phyloP scores from a whole-genome alignment of 192 early-diverging fungal species.

The Podila epigama region DNA sequence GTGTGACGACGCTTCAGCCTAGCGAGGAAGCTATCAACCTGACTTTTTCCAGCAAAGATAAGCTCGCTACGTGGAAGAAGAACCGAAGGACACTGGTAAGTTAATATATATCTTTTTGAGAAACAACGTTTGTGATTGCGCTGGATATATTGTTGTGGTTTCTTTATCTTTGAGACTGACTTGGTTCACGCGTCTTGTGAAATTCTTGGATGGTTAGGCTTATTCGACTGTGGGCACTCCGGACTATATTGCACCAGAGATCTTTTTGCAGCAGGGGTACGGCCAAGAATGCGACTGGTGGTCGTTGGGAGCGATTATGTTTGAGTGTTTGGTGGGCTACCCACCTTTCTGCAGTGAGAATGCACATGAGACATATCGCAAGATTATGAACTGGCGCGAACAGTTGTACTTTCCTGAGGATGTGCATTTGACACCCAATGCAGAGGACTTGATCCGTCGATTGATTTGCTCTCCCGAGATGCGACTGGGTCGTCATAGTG shows the following conservation, averaged over 20 bases:
- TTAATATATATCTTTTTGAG: not conserved
- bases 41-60: slow-evolving; percentile 92
- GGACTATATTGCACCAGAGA: slow-evolving; percentile 95
- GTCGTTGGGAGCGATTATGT: slow-evolving; percentile 99
- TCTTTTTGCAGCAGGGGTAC: slow-evolving; percentile 94
- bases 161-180: no score
- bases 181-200: no score
- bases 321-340: slow-evolving; percentile 98
- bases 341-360: slow-evolving; percentile 98
- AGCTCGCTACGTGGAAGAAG: slow-evolving; percentile 98
- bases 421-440: slow-evolving; percentile 87
- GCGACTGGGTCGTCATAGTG: slow-evolving; percentile 81
- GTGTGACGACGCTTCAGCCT: slow-evolving; percentile 35
- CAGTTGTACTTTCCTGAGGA: slow-evolving; percentile 93
- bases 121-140: no score
- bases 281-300: slow-evolving; percentile 99
- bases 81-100: slow-evolving; percentile 89
- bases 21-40: slow-evolving; percentile 87
- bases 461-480: slow-evolving; percentile 89
- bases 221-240: slow-evolving; percentile 99
- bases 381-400: slow-evolving; percentile 98
- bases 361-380: slow-evolving; percentile 95
- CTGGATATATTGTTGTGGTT: not conserved
- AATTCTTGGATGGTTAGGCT: no score
- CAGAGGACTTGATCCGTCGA: slow-evolving; percentile 90